Percentiles rank a stretch among this genome's conserved stretches.
Conservation (phyloP, 1,139 yeast species). For the Debaryomycetaceae sp. region DNA sequence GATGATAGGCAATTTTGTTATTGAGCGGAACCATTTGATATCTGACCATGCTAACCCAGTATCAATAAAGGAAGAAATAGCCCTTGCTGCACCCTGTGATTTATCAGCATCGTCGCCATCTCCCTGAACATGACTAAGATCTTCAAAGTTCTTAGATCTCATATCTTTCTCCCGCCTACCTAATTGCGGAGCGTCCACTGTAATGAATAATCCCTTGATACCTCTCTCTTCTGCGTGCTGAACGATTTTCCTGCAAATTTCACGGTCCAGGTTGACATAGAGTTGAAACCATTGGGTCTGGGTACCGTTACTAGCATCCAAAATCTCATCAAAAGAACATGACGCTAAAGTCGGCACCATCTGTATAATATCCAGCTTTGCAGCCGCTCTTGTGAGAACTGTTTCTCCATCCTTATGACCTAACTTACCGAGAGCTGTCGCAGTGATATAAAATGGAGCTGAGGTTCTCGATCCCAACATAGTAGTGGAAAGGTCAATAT, state of each 20-base stretch:
- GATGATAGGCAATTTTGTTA: constrained; percentile 63
- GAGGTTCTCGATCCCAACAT: constrained; percentile 39
- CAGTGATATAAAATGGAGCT: constrained; percentile 69
- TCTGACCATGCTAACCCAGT: constrained; percentile 72
- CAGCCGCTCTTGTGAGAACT: constrained; percentile 72
- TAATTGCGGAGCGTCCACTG: constrained; percentile 92
- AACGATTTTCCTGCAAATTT: constrained; percentile 56
- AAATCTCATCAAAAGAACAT: constrained; percentile 69
- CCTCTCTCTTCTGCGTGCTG: constrained; percentile 74
- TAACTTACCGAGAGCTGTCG: constrained; percentile 77
- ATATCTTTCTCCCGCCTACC: constrained; percentile 84
- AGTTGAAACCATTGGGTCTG: constrained; percentile 83
- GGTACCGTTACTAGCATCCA: constrained; percentile 46
- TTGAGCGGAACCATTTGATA: constrained; percentile 51
- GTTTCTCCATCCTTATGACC: constrained; percentile 80
- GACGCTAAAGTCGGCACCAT: constrained; percentile 83
- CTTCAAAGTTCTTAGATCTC: constrained; percentile 40
- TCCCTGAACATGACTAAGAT: constrained; percentile 46
- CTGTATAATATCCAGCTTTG: constrained; percentile 63
- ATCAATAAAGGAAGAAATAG: constrained; percentile 81
- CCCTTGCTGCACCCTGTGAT: constrained; percentile 83
- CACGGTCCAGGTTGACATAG: constrained; percentile 65
- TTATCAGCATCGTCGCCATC: constrained; percentile 64
- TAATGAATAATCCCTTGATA: constrained; percentile 73
- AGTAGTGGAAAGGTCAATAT: constrained; percentile 33